Percentiles rank a stretch among this genome's conserved stretches.
Conservation (phyloP, 495 filamentous ascomycete species). For the Penicillium cataractarum region DNA sequence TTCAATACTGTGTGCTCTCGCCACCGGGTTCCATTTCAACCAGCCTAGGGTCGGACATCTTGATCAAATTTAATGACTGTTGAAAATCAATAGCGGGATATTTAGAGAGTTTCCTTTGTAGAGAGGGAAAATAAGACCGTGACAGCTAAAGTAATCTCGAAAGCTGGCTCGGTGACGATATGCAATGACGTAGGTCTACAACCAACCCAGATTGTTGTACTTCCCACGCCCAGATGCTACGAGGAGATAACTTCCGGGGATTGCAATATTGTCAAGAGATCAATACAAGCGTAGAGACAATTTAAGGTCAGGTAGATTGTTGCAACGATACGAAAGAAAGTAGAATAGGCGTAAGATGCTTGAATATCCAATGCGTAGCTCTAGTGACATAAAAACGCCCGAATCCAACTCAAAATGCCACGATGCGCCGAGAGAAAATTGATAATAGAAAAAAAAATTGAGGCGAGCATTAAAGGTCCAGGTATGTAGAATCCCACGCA, state of each 20-base stretch:
- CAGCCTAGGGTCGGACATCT: conserved; percentile 46
- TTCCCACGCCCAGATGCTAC: background rate
- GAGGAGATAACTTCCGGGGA: background rate
- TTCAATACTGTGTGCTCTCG: conserved; percentile 60
- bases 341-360: background rate
- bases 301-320: too few species aligned
- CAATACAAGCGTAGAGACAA: too few species aligned
- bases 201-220: background rate
- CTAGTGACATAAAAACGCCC: conserved; percentile 12
- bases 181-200: conserved; percentile 30
- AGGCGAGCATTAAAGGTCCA: background rate
- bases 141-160: background rate
- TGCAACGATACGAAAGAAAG: background rate
- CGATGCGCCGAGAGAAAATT: conserved; percentile 20
- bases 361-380: background rate
- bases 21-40: conserved; percentile 67
- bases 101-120: background rate
- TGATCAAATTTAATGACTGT: background rate
- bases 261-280: background rate
- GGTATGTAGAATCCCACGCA: background rate
- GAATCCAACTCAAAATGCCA: conserved; percentile 19
- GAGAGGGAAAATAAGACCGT: background rate
- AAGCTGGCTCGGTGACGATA: conserved; percentile 21
- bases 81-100: too few species aligned
- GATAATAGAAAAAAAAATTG: background rate